Evolutionary conservation across 345 rosid species (phyloP).

Genomic region (Triadica sebifera): DNA sequence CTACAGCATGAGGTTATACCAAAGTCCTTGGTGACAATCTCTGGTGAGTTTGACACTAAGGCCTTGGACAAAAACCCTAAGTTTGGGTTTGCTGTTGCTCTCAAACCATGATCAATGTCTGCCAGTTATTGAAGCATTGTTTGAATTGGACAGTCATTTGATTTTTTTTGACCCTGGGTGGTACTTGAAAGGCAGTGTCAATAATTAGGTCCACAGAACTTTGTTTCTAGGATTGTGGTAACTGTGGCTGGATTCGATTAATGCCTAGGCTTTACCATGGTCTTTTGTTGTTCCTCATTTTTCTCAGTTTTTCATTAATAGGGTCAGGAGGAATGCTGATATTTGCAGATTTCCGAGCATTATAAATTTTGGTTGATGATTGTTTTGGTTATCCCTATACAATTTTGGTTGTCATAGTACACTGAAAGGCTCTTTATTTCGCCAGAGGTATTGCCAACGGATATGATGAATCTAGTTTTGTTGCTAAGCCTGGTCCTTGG

Average conservation of each 20-base stretch:
- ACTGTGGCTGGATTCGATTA: conserved; percentile 27
- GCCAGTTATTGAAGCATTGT: conserved; percentile 18
- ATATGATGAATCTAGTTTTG: background rate
- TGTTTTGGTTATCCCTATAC: background rate
- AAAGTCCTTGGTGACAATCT: conserved; percentile 66
- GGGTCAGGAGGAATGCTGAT: conserved; percentile 19
- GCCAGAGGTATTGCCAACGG: background rate
- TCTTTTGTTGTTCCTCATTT: background rate
- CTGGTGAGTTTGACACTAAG: conserved; percentile 85
- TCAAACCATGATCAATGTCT: conserved; percentile 51
- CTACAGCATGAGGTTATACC: conserved; percentile 86
- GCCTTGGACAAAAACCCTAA: conserved; percentile 74
- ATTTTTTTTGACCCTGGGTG: conserved; percentile 15
- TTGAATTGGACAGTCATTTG: conserved; percentile 14
- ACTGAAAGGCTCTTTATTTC: background rate
- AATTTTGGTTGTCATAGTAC: background rate
- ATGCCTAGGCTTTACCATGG: conserved; percentile 17
- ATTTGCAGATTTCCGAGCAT: conserved; percentile 8
- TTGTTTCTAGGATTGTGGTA: conserved; percentile 16
- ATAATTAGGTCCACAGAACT: conserved; percentile 38
- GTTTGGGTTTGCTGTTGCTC: conserved; percentile 78
- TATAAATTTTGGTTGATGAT: conserved; percentile 20
- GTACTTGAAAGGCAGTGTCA: conserved; percentile 37
- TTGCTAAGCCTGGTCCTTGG: background rate
- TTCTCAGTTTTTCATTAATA: background rate